Base-by-base conservation (phyloP, 805 yeast species). In the Wickerhamomyces xylosicus region DNA sequence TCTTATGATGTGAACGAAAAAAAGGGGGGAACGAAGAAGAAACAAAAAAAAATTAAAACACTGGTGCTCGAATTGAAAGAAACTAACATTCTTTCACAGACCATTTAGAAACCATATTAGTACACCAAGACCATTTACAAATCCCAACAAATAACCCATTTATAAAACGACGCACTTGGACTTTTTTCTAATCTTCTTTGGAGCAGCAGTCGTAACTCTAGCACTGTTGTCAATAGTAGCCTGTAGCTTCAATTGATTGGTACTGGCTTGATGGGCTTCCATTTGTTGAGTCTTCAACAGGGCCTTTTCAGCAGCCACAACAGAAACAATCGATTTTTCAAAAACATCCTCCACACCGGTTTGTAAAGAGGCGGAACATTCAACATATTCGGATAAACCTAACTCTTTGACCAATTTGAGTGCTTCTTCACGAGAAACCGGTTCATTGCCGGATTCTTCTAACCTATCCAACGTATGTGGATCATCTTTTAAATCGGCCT, bases 311-410 rank as follows among this genome's bases (percentile, higher is more conserved):
- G 49, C 40, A 19, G 34, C 37, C 39, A 80, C 67, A 11, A 81
- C 89, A 0, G 79, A 69, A 45, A 77, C 72, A 31, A 86, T 85
- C 9, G 95, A 94, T 42, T 65, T 77, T 51, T 87, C 95, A 50
- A 87, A 87, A 5, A 86, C 82, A 40, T 80, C 82, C 54, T 81
- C 82, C 35, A 87, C 86, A 14, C 95, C 95, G 39, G 70, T 72
- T 61, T 86, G 95, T 17, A 90, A 80, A 11, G 89, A 82, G 8
- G 96, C 95, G 5, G 95, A 85, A 59, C 95, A 86, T 63, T 87
- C 96, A 44, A 83, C 64, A 58, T 84, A 86, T 37, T 72, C 74
- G 46, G 79, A 71, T 28, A 92, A 81, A 2, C 84, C 81, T 37
- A 80, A 64, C 33, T 81, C 85, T 48, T 73, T 70, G 19, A 92